phyloP scores from a whole-genome alignment of 2,329 filamentous ascomycete genomes.

The Pseudopithomyces maydicus region DNA sequence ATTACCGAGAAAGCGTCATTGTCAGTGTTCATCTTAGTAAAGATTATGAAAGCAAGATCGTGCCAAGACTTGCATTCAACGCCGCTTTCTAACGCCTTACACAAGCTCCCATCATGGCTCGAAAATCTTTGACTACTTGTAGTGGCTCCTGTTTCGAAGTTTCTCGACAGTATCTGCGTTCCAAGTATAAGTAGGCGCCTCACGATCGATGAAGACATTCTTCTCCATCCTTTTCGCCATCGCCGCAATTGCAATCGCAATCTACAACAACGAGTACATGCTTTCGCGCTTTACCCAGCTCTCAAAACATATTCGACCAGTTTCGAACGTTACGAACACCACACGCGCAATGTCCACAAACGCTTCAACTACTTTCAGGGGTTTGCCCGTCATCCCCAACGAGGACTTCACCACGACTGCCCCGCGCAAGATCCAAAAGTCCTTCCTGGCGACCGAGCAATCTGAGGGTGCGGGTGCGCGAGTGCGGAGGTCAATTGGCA shows the following conservation, averaged over 20 bases:
- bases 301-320: constrained; percentile 35
- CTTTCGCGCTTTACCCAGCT: constrained; percentile 42
- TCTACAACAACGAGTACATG: constrained; percentile 50
- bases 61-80: constrained; percentile 7
- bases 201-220: constrained; percentile 44
- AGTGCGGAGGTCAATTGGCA: constrained; percentile 87
- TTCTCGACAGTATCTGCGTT: constrained; percentile 31
- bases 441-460: constrained; percentile 84
- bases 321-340: constrained; percentile 23
- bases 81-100: constrained; percentile 37
- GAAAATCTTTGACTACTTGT: constrained; percentile 13
- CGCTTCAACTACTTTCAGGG: constrained; percentile 46
- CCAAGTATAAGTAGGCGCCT: constrained; percentile 40
- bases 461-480: constrained; percentile 85
- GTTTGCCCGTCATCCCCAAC: constrained; percentile 55
- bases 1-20: constrained; percentile 1
- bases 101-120: constrained; percentile 27
- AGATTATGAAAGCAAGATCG: constrained; percentile 27
- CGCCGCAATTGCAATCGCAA: constrained; percentile 46
- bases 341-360: constrained; percentile 36
- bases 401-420: constrained; percentile 45
- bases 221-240: constrained; percentile 50
- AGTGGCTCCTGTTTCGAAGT: constrained; percentile 23
- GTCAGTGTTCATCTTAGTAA: constrained; percentile 22
- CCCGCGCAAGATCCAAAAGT: constrained; percentile 77